Base-by-base conservation (phyloP, 257 asterid species). In the Mitragyna speciosa region DNA sequence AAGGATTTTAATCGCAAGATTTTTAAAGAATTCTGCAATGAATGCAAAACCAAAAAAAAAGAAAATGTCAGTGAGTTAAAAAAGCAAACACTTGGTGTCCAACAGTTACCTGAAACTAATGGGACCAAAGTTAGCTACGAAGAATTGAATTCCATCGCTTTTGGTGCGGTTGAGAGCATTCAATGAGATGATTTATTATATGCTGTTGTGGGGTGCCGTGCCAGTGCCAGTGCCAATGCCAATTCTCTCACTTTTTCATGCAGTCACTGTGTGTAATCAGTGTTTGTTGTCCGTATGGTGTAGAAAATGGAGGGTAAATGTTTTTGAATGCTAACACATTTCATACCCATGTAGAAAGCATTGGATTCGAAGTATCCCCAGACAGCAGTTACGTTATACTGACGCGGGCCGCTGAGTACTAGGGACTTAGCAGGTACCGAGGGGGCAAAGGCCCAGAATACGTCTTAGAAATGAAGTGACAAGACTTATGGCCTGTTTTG, bases 131-230 rank as follows among this genome's bases (percentile, higher is more conserved):
- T 72, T 79, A 76, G 84, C 82, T 83, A 80, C 49, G 72, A 15
- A 19, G 85, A 76, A 85, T 79, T 87, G 81, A 87, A 85, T 84
- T 84, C 82, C 52, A 30, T 30, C 68, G 54, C 83, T 87, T 81
- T 76, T 48, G 49, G 85, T 39, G 89, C 69, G n/a, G 93, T 86
- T 87, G 93, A 63, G 87, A 76, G 85, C 84, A 86, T 87, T 89
- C 65, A 89, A 89, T 85, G 85, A 68, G 66, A 75, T 58, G 66
- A 75, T 80, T 85, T 79, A 85, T 73, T 79, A 59, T 73, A 70
- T 30, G 58, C 14, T 58, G 28, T 15, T 56, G 71, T 54, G 78
- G 69, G 78, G 78, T 26, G 65, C 65, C 8, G 39, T 75, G 52
- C 71, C n/a, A n/a, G n/a, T n/a, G n/a, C n/a, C n/a, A n/a, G n/a